Evolutionary conservation across 1,284 basidiomycete genomes (phyloP).

Genomic region (Cyathus olla): DNA sequence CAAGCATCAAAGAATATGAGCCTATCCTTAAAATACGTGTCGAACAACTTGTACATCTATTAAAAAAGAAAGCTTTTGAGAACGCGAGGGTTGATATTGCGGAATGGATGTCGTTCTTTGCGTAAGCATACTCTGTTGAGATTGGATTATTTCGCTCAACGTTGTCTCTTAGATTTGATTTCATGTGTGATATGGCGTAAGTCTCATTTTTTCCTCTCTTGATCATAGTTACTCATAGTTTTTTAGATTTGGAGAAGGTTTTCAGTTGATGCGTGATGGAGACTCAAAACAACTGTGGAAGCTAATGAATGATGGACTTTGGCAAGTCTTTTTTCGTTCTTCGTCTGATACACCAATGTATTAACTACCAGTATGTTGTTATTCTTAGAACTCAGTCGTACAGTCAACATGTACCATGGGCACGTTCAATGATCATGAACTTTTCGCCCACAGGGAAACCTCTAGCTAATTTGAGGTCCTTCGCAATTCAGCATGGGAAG

Average conservation of each 20-base stretch:
- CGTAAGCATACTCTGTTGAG: constrained; percentile 51
- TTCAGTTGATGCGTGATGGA: constrained; percentile 42
- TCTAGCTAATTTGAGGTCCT: constrained; percentile 37
- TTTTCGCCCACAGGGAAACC: constrained; percentile 23
- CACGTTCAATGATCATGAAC: constrained; percentile 13
- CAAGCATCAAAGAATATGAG: constrained; percentile 61
- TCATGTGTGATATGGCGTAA: constrained; percentile 73
- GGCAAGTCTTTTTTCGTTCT: constrained; percentile 40
- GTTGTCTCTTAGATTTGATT: constrained; percentile 57
- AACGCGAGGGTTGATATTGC: constrained; percentile 47
- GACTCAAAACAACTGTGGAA: constrained; percentile 48
- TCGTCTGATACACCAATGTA: no score
- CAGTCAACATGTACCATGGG: constrained; percentile 55
- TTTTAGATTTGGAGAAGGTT: constrained; percentile 15
- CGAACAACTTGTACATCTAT: constrained; percentile 46
- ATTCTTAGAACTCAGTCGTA: constrained; percentile 33
- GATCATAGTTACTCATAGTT: not conserved
- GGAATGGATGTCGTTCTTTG: constrained; percentile 61
- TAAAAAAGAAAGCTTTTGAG: constrained; percentile 1
- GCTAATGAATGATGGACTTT: constrained; percentile 45
- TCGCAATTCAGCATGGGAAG: constrained; percentile 15
- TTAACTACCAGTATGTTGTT: constrained; percentile 9
- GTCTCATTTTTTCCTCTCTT: constrained; percentile 16
- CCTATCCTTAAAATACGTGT: constrained; percentile 50
- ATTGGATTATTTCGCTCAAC: no score